These are phyloP conservation scores for Solanum pinnatisectum DNA, from an alignment of 257 asterid species.

Conservation along the genomic window DNA sequence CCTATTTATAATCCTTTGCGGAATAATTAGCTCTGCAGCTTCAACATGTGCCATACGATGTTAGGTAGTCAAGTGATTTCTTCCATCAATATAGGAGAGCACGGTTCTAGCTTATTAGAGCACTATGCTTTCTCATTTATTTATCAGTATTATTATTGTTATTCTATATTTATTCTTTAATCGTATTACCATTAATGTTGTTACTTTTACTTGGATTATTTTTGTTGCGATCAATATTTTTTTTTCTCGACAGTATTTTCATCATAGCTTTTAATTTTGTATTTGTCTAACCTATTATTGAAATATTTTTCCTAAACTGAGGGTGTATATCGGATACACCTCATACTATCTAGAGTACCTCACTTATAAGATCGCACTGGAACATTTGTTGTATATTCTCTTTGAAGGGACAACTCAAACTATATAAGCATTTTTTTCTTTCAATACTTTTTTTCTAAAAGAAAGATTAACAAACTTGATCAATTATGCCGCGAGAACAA, in stretches of 20 bases:
- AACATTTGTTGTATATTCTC: not conserved
- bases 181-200: not conserved
- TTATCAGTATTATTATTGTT: not conserved
- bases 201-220: not conserved
- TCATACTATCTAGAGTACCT: no score
- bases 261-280: no score
- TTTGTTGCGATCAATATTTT: no score
- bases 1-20: not conserved
- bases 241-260: no score
- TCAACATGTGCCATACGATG: not conserved
- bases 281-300: no score
- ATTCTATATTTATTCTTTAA: not conserved
- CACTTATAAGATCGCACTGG: no score
- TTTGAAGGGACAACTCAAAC: not conserved
- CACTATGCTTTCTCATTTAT: not conserved
- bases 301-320: no score
- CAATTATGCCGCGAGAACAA: not conserved
- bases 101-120: not conserved
- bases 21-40: not conserved
- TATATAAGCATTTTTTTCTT: not conserved
- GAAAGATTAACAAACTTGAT: not conserved
- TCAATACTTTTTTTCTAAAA: not conserved
- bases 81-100: not conserved
- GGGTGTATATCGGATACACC: no score
- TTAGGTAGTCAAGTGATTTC: not conserved